Evolutionary conservation across 2,329 filamentous ascomycete genomes (phyloP).

Genomic region (Diaporthe aspalathi): DNA sequence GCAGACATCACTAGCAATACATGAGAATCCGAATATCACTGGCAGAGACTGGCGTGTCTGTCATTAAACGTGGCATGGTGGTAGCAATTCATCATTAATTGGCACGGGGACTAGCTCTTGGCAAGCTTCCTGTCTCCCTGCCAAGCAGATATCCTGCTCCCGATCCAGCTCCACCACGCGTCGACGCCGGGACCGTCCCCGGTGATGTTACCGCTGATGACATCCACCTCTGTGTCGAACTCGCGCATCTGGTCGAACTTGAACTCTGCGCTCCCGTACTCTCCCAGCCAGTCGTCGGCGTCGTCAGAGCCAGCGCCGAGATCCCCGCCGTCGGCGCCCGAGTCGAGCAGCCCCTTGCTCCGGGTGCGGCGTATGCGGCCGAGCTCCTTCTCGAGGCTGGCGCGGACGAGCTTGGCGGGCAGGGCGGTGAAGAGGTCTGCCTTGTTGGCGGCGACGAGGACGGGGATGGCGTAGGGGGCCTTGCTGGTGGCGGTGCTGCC

Average conservation of each 20-base stretch:
- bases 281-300: conserved; percentile 85
- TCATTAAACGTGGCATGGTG: not conserved
- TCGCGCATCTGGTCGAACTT: conserved; percentile 85
- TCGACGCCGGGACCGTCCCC: conserved; percentile 77
- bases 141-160: conserved; percentile 70
- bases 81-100: conserved; percentile 12
- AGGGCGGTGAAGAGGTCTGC: conserved; percentile 94
- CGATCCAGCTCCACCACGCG: conserved; percentile 94
- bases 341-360: conserved; percentile 85
- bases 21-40: not conserved
- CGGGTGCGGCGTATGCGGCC: conserved; percentile 79
- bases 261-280: conserved; percentile 82
- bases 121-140: conserved; percentile 28
- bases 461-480: conserved; percentile 70
- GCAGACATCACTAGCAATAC: not conserved
- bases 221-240: conserved; percentile 81
- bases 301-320: conserved; percentile 74
- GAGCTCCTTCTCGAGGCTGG: conserved; percentile 83
- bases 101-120: not conserved
- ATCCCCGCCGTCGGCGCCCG: conserved; percentile 74
- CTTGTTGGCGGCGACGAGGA: conserved; percentile 94
- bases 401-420: conserved; percentile 80
- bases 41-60: not conserved
- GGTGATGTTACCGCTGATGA: conserved; percentile 79
- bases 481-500: conserved; percentile 55